These are phyloP conservation scores for Monilinia laxa DNA, from an alignment of 2,329 filamentous ascomycete species.

Conservation along the genomic window DNA sequence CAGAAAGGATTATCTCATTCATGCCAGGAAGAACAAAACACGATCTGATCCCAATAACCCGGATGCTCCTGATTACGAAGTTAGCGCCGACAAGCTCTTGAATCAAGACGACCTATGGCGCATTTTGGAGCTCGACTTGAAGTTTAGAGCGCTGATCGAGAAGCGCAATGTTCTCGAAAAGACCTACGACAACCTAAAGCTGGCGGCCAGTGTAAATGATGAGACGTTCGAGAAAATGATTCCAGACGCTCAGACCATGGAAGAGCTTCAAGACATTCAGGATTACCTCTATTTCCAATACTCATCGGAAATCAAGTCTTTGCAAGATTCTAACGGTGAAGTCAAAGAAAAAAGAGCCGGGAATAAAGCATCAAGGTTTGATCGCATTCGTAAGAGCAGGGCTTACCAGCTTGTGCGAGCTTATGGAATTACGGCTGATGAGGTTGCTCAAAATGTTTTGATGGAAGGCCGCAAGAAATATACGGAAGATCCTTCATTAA, in stretches of 20 bases:
- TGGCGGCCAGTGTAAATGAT: conserved; percentile 63
- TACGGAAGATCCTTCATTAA: conserved; percentile 77
- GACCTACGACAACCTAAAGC: conserved; percentile 71
- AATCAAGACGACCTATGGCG: conserved; percentile 94
- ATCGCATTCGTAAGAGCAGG: conserved; percentile 77
- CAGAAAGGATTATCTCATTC: conserved; percentile 94
- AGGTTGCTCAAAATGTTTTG: conserved; percentile 82
- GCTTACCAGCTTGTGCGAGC: conserved; percentile 82
- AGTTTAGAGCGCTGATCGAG: conserved; percentile 88
- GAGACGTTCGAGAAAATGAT: conserved; percentile 78
- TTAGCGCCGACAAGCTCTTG: conserved; percentile 81
- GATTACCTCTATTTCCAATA: conserved; percentile 97
- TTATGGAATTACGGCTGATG: conserved; percentile 86
- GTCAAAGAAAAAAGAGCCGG: conserved; percentile 70
- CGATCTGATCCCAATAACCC: conserved; percentile 60
- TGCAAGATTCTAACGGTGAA: conserved; percentile 63
- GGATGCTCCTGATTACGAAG: conserved; percentile 69
- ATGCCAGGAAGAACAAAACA: conserved; percentile 70
- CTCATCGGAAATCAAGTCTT: conserved; percentile 75
- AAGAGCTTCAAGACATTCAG: conserved; percentile 93
- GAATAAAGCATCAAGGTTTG: conserved; percentile 76
- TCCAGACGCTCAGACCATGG: conserved; percentile 77
- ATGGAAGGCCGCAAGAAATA: conserved; percentile 75
- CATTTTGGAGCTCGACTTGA: conserved; percentile 86
- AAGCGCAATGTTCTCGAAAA: conserved; percentile 84